Base-by-base conservation (phyloP, 306 rosid genomes). In the Castanea crenata region DNA sequence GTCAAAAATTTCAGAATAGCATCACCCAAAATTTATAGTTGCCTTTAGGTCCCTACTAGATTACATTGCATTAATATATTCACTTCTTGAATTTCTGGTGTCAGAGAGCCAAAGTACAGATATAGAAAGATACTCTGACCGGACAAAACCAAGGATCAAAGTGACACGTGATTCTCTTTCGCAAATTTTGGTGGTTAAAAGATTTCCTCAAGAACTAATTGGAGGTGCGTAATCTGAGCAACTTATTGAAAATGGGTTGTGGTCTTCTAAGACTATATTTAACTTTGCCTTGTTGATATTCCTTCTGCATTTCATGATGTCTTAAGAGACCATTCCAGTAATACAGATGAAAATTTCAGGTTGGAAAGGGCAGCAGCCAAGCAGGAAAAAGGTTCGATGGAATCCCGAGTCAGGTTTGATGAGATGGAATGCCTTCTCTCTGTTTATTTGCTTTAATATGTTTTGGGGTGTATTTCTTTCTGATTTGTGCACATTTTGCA, bases 361-460 rank as follows among this genome's bases (percentile, higher is more conserved):
- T 78, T 51, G 85, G 9, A 78, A 75, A 64, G 85, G 73, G 73
- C 79, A 21, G 35, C 75, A 54, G 67, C 63, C 75, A 70, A 83
- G 72, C 61, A 87, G 63, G 23, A 86, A 85, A 82, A 87, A 74
- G 65, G 83, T 82, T 70, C 81, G 87, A 67, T 90, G 97, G 97
- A 91, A 89, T 83, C 92, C 89, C 9, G 88, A 92, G 83, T 52
- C 81, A 61, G 93, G 96, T 91, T 76, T 57, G 71, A 74, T 41
- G 46, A 41, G 3, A 41, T 41, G 46, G 46, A 41, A 41, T 41
- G 46, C 46, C 46, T 41, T 41, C 12, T 41, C 46, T 41, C 46
- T 41, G 46, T 41, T 38, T 1, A 41, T 8, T 41, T 41, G 46
- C 12, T 41, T 8, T 8, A 8, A 8, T 41, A 41, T 41, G 46